Evolutionary conservation across 345 rosid species (phyloP), one percentile per base, ranked within the genome.

Genomic region (Arabidopsis suecica): DNA sequence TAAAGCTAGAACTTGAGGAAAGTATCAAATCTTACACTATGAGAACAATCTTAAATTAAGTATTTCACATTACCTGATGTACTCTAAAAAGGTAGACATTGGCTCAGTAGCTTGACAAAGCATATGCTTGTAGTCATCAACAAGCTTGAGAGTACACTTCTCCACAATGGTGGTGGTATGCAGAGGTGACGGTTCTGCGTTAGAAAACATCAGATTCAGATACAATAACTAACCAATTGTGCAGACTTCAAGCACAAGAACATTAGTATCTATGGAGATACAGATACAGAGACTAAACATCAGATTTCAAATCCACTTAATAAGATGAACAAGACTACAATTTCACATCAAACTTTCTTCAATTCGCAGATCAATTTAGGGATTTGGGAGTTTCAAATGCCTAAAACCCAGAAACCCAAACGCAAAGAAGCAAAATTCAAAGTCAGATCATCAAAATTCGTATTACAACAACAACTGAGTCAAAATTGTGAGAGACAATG

Each of bases 151-250:
- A 2, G 97, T 95, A 83, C 99, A 95, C 78, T 95, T 95, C 86
- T 95, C 99, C 83, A 95, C 99, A 53, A 95, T 90, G 5, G 99
- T 95, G 16, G 98, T 92, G 0, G 99, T 95, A 71, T 95, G 99
- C 89, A 95, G 66, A 0, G 99, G 99, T 2, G 99, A 95, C 42
- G 99, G 98, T 69, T 95, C 99, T 95, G 86, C 86, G 49, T 37
- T 40, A 78, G 16, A 16, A 76, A 18, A 9, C 36, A 50, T 63
- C 20, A 1, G 7, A 76, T 79, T 56, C 48, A 60, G 49, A 47
- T 37, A 53, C 22, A 42, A 30, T 2, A 30, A 54, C 38, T 36
- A 38, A 20, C 48, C 48, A 71, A 36, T 14, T 28, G 6, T 11
- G 54, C 6, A 1, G 34, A 64, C 23, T 20, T 6, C 48, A 50